Evolutionary conservation across 2,329 filamentous ascomycete genomes (phyloP).

Genomic region (Hymenoscyphus repandus): DNA sequence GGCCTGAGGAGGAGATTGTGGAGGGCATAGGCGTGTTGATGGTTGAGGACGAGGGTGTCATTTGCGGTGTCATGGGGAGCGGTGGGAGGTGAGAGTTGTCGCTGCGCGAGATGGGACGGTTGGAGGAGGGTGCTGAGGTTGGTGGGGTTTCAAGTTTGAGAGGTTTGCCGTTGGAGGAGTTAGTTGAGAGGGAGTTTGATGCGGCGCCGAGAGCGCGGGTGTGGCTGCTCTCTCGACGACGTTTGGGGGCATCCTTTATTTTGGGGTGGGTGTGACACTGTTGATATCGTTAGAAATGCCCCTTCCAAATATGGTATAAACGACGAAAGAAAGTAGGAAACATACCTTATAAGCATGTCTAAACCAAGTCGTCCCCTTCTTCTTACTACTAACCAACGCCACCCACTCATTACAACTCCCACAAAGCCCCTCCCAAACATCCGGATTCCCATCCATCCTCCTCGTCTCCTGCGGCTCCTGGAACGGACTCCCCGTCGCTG

Average conservation of each 20-base stretch:
- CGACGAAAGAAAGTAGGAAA: constrained; percentile 10
- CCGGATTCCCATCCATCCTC: constrained; percentile 73
- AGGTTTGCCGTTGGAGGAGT: constrained; percentile 36
- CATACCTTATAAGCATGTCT: constrained; percentile 80
- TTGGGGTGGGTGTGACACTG: constrained; percentile 69
- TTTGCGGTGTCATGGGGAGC: constrained; percentile 2
- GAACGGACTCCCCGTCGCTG: constrained; percentile 73
- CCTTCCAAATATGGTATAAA: too few species aligned
- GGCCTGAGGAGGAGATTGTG: background rate
- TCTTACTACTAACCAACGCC: constrained; percentile 76
- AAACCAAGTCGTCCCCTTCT: constrained; percentile 91
- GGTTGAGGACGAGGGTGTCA: constrained; percentile 32
- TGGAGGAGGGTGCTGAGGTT: constrained; percentile 38
- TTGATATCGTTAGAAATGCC: too few species aligned
- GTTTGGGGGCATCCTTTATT: constrained; percentile 65
- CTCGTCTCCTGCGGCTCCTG: constrained; percentile 70
- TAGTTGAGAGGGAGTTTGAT: constrained; percentile 41
- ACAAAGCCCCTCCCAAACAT: constrained; percentile 77
- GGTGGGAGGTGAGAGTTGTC: background rate
- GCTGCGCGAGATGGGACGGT: too few species aligned
- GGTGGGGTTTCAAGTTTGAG: constrained; percentile 40
- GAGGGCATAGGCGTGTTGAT: constrained; percentile 34
- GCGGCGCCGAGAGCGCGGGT: constrained; percentile 29
- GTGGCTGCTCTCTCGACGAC: constrained; percentile 57
- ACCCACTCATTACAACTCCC: constrained; percentile 78